Evolutionary conservation across 2,329 filamentous ascomycete species (phyloP).

Genomic region (Zopfia rhizophila): DNA sequence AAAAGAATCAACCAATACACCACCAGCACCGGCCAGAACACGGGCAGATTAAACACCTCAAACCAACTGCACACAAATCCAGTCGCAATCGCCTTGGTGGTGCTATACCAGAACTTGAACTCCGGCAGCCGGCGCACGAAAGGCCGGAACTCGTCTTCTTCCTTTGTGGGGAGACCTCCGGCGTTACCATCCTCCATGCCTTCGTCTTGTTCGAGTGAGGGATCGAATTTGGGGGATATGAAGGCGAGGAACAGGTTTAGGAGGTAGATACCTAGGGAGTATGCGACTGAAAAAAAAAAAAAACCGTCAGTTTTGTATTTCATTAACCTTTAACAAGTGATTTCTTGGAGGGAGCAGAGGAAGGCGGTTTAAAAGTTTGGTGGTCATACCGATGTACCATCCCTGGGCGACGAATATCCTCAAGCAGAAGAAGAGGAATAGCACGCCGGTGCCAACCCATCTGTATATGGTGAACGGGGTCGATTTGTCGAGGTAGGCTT

Average conservation of each 20-base stretch:
- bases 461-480: constrained; percentile 90
- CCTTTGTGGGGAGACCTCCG: constrained; percentile 86
- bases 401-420: constrained; percentile 93
- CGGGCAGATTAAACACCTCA: constrained; percentile 92
- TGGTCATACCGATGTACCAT: constrained; percentile 98
- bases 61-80: constrained; percentile 92
- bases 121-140: constrained; percentile 96
- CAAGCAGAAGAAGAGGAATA: constrained; percentile 83
- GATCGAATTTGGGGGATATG: constrained; percentile 98
- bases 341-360: neutral
- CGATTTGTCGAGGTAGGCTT: constrained; percentile 91
- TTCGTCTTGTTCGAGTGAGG: constrained; percentile 92
- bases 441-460: constrained; percentile 84
- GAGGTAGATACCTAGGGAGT: constrained; percentile 97
- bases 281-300: constrained; percentile 81
- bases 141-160: constrained; percentile 96
- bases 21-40: constrained; percentile 98
- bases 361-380: no score
- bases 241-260: constrained; percentile 99
- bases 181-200: constrained; percentile 91
- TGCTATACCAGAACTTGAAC: constrained; percentile 99
- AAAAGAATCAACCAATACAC: constrained; percentile 99
- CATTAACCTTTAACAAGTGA: neutral
- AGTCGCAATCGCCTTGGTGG: constrained; percentile 85
- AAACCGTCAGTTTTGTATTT: neutral